A percentile compares a stretch with the other conserved stretches of the same genome.
phyloP scores from a whole-genome alignment of 2,329 filamentous ascomycete species.

The Clarireedia homoeocarpa region DNA sequence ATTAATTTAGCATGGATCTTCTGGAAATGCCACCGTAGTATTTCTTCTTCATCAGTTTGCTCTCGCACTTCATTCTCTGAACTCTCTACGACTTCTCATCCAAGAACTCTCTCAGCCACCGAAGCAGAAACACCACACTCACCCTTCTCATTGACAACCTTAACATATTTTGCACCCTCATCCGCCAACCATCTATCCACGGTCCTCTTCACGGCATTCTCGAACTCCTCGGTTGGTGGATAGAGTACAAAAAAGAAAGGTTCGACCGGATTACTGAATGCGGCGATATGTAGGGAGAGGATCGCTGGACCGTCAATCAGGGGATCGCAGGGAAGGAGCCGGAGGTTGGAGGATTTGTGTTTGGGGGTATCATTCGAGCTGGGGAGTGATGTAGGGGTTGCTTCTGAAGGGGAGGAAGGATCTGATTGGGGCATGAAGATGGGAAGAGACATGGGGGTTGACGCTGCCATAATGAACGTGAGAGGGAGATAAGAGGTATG shows the following conservation, averaged over 20 bases:
- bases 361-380: neutral
- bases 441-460: too few species aligned
- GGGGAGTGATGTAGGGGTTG: neutral
- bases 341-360: neutral
- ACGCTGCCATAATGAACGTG: too few species aligned
- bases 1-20: too few species aligned
- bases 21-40: too few species aligned
- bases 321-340: neutral
- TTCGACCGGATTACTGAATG: slow-evolving; percentile 10
- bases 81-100: too few species aligned
- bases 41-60: too few species aligned
- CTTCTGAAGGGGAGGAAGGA: neutral
- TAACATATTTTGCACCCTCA: slow-evolving; percentile 14
- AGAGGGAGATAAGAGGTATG: too few species aligned
- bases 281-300: slow-evolving; percentile 10
- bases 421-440: neutral
- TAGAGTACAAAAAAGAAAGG: slow-evolving; percentile 15
- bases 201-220: slow-evolving; percentile 12
- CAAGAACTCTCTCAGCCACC: neutral
- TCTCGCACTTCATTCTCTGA: too few species aligned
- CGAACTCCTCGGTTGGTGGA: slow-evolving; percentile 11
- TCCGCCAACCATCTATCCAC: slow-evolving; percentile 14
- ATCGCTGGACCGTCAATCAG: slow-evolving; percentile 11
- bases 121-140: neutral
- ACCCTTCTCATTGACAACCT: slow-evolving; percentile 16